Percentiles rank a stretch among this genome's conserved stretches.
Conservation (phyloP, 1,284 basidiomycete genomes). For the Apiotrichum mycotoxinovorans region DNA sequence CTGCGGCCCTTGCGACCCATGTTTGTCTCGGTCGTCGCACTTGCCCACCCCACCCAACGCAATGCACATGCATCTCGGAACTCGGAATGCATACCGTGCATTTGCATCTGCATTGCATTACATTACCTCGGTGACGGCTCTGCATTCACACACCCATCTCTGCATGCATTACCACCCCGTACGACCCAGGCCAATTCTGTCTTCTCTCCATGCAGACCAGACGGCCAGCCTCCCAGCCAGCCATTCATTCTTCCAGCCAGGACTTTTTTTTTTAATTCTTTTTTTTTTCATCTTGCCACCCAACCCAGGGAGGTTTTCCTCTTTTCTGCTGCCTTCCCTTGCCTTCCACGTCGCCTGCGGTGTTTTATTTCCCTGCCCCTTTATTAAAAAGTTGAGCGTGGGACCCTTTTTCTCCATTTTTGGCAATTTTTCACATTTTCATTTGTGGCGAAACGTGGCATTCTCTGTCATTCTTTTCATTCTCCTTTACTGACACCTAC, state of each 20-base stretch:
- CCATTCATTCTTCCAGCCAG: background rate
- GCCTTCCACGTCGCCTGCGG: too few relatives aligned
- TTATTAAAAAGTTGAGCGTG: too few relatives aligned
- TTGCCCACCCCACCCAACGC: background rate
- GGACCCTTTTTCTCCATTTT: constrained; percentile 1
- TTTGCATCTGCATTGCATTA: background rate
- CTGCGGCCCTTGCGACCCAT: background rate
- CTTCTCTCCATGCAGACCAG: too few relatives aligned
- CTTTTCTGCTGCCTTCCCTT: too few relatives aligned
- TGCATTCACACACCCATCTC: too few relatives aligned
- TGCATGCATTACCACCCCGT: too few relatives aligned
- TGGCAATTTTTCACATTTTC: constrained; percentile 9
- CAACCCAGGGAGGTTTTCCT: too few relatives aligned
- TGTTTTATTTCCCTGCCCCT: too few relatives aligned
- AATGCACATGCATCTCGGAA: background rate
- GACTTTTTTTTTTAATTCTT: too few relatives aligned
- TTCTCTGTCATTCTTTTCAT: constrained; percentile 13
- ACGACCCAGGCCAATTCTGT: too few relatives aligned
- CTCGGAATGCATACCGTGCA: background rate
- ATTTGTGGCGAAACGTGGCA: constrained; percentile 11
- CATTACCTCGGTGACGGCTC: background rate
- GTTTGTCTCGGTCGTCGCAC: background rate
- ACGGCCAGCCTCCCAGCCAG: background rate
- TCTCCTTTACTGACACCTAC: constrained; percentile 51
- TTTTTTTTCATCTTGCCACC: too few relatives aligned